Percentiles rank a stretch among this genome's conserved stretches.
phyloP scores from a whole-genome alignment of 352 stramenopile genomes.

The Globisporangium viniferum region DNA sequence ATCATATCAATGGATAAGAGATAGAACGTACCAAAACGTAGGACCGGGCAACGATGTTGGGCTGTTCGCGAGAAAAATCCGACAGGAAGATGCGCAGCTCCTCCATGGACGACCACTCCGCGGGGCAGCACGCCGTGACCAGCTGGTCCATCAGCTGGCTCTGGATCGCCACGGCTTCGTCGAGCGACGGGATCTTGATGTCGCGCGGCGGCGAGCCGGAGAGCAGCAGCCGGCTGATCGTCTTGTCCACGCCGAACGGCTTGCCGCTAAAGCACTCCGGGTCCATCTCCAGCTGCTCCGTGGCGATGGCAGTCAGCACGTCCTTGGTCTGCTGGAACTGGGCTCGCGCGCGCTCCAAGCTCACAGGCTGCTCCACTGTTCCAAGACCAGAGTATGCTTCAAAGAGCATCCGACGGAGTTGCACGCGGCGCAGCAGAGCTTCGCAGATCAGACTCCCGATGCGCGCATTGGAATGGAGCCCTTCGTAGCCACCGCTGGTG shows the following conservation, averaged over 20 bases:
- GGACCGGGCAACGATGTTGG: slow-evolving; percentile 73
- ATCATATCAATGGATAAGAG: slow-evolving; percentile 25
- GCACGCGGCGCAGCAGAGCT: slow-evolving; percentile 56
- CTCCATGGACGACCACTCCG: slow-evolving; percentile 75
- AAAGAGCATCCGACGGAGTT: slow-evolving; percentile 46
- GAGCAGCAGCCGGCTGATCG: slow-evolving; percentile 65
- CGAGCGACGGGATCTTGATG: slow-evolving; percentile 56
- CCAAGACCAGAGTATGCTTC: slow-evolving; percentile 42
- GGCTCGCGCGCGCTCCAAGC: slow-evolving; percentile 36
- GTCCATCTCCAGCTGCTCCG: slow-evolving; percentile 67
- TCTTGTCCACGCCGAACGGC: slow-evolving; percentile 68
- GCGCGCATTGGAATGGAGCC: slow-evolving; percentile 46
- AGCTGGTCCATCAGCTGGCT: slow-evolving; percentile 57
- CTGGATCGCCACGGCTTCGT: slow-evolving; percentile 46
- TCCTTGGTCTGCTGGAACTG: slow-evolving; percentile 43
- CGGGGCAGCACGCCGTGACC: slow-evolving; percentile 49
- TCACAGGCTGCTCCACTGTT: slow-evolving; percentile 37
- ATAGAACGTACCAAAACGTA: slow-evolving; percentile 63
- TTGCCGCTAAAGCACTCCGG: slow-evolving; percentile 67
- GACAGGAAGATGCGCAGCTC: slow-evolving; percentile 74
- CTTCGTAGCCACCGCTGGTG: slow-evolving; percentile 24
- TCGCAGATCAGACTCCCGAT: slow-evolving; percentile 57
- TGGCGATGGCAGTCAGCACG: slow-evolving; percentile 38
- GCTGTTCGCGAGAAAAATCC: slow-evolving; percentile 67
- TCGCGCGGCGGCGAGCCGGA: slow-evolving; percentile 72